These are phyloP conservation scores for Candida pseudoviswanathii DNA, from an alignment of 1,139 yeast genomes.

Conservation along the genomic window DNA sequence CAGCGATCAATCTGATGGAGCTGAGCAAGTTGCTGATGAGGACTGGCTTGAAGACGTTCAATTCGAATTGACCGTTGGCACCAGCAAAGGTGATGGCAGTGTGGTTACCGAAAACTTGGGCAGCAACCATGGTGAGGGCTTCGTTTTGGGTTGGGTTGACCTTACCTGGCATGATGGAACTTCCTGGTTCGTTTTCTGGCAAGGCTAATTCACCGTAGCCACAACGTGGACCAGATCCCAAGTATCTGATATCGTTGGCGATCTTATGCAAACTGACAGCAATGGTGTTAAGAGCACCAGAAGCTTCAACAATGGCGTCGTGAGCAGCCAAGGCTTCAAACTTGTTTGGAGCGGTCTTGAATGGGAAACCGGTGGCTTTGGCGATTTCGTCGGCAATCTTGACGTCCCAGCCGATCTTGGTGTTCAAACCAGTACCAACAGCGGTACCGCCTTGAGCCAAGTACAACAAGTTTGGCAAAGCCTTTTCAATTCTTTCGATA, in stretches of 20 bases:
- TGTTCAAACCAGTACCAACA: slow-evolving; percentile 97
- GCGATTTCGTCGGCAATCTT: slow-evolving; percentile 81
- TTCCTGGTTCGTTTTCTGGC: slow-evolving; percentile 99
- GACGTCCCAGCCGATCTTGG: slow-evolving; percentile 84
- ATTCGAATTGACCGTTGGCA: slow-evolving; percentile 97
- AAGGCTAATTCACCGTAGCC: slow-evolving; percentile 95
- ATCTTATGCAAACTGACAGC: slow-evolving; percentile 93
- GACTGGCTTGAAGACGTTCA: slow-evolving; percentile 97
- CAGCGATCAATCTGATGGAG: slow-evolving; percentile 86
- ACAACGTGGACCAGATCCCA: slow-evolving; percentile 99
- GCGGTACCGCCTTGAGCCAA: slow-evolving; percentile 99
- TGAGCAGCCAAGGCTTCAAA: slow-evolving; percentile 99
- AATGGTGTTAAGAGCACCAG: slow-evolving; percentile 95
- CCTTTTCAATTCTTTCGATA: slow-evolving; percentile 76
- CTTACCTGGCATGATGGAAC: slow-evolving; percentile 99
- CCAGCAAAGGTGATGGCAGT: slow-evolving; percentile 95
- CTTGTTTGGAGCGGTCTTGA: slow-evolving; percentile 96
- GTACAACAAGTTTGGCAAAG: slow-evolving; percentile 73
- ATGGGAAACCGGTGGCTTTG: slow-evolving; percentile 81
- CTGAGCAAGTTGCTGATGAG: slow-evolving; percentile 87
- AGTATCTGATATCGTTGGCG: slow-evolving; percentile 96
- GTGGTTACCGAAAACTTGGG: slow-evolving; percentile 97
- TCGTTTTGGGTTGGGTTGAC: slow-evolving; percentile 99
- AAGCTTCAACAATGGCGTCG: slow-evolving; percentile 95
- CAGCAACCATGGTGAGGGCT: slow-evolving; percentile 97